A percentile compares a stretch with the other conserved stretches of the same genome.
Conservation (phyloP, 1,139 yeast genomes). For the Pichiaceae sp. region DNA sequence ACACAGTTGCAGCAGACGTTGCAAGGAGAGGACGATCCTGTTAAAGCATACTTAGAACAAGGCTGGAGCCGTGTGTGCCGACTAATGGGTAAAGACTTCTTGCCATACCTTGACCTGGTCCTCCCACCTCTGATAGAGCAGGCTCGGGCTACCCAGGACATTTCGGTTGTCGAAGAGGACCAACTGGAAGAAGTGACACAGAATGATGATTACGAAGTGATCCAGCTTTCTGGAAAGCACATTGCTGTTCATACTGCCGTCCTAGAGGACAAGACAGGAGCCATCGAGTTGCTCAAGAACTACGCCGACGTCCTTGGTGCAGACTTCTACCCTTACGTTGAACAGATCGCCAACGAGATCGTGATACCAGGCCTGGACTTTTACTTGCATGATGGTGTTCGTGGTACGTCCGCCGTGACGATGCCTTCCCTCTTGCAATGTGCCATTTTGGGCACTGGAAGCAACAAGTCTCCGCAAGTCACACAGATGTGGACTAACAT, state of each 20-base stretch:
- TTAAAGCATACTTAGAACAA: constrained; percentile 78
- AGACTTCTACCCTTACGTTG: constrained; percentile 76
- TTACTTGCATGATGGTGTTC: constrained; percentile 88
- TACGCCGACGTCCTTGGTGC: constrained; percentile 83
- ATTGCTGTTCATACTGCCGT: constrained; percentile 91
- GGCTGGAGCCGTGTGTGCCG: constrained; percentile 96
- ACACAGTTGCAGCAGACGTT: constrained; percentile 62
- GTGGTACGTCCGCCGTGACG: constrained; percentile 81
- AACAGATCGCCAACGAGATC: constrained; percentile 68
- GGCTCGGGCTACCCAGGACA: constrained; percentile 86
- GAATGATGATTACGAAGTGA: constrained; percentile 94
- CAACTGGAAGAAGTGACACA: constrained; percentile 76
- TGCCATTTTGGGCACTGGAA: constrained; percentile 52
- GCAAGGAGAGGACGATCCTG: constrained; percentile 65
- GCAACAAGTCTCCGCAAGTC: constrained; percentile 45
- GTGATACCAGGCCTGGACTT: constrained; percentile 86
- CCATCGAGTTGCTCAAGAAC: constrained; percentile 81
- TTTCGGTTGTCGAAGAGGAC: constrained; percentile 80
- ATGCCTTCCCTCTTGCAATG: constrained; percentile 71
- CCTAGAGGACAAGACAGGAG: constrained; percentile 85
- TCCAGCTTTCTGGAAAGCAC: constrained; percentile 83
- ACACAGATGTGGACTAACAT: constrained; percentile 66
- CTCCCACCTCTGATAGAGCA: constrained; percentile 79
- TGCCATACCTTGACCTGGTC: constrained; percentile 83
- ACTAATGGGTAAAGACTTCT: constrained; percentile 74